These are phyloP conservation scores for Xylaria castorea DNA, from an alignment of 495 filamentous ascomycete species.

Conservation along the genomic window DNA sequence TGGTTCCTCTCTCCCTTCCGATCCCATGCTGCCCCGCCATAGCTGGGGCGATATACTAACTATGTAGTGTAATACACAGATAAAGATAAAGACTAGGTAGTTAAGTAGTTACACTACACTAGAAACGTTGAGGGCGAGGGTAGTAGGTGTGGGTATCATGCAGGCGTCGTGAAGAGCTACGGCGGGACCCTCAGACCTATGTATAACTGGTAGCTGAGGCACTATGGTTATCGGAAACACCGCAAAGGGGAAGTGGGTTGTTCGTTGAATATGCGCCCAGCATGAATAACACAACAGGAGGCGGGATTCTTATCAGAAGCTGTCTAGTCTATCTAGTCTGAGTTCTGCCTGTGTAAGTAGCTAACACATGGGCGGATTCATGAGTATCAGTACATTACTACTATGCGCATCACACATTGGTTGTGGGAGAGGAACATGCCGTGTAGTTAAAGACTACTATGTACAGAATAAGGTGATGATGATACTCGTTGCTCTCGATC, in stretches of 20 bases:
- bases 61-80: too few relatives aligned
- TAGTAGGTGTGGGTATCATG: constrained; percentile 22
- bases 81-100: neutral
- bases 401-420: neutral
- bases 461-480: neutral
- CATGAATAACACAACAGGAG: neutral
- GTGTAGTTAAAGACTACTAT: neutral
- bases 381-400: neutral
- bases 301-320: constrained; percentile 16
- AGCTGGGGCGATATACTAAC: constrained; percentile 1
- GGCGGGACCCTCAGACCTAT: neutral
- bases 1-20: constrained; percentile 17
- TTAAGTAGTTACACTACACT: neutral
- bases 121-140: neutral
- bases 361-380: neutral
- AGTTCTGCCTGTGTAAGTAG: neutral
- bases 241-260: constrained; percentile 14
- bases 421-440: neutral
- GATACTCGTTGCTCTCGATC: neutral
- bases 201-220: neutral
- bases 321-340: neutral
- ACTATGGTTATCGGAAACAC: constrained; percentile 9
- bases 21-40: constrained; percentile 10
- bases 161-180: constrained; percentile 24
- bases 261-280: neutral